Evolutionary conservation across 1,284 basidiomycete genomes (phyloP).

Genomic region (Papiliotrema nemorosa): DNA sequence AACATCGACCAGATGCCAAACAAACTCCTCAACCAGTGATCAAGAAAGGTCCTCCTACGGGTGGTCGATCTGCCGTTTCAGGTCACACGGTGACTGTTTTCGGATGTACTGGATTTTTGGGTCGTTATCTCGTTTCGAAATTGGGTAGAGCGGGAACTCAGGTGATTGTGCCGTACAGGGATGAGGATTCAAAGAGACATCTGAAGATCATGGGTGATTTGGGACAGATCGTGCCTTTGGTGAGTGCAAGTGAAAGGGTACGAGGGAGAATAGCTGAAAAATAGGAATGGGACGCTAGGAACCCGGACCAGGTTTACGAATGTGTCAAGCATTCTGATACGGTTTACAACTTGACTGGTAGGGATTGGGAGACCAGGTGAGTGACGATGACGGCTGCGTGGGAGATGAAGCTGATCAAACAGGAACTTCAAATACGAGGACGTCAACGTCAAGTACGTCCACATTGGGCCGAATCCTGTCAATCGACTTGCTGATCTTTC

Average conservation of each 20-base stretch:
- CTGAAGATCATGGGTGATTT: slow-evolving; percentile 93
- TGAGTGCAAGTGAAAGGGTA: slow-evolving; percentile 46
- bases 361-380: slow-evolving; percentile 89
- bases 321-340: slow-evolving; percentile 94
- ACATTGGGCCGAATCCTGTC: neutral
- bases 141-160: slow-evolving; percentile 92
- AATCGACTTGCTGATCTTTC: neutral
- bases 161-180: slow-evolving; percentile 92
- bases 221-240: slow-evolving; percentile 93
- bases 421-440: slow-evolving; percentile 81
- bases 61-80: slow-evolving; percentile 79
- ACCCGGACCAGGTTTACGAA: slow-evolving; percentile 85
- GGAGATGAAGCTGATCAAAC: slow-evolving; percentile 1
- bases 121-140: slow-evolving; percentile 89
- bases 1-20: slow-evolving; percentile 25
- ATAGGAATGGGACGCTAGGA: slow-evolving; percentile 91
- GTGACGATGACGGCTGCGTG: slow-evolving; percentile 16
- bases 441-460: slow-evolving; percentile 47
- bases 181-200: slow-evolving; percentile 89
- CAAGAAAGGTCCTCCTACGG: slow-evolving; percentile 62
- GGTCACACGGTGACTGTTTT: slow-evolving; percentile 95
- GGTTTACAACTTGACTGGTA: slow-evolving; percentile 89
- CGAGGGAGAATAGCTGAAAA: neutral
- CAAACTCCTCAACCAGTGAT: slow-evolving; percentile 59
- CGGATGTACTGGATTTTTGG: slow-evolving; percentile 93